Base-by-base conservation (phyloP, 2,329 filamentous ascomycete genomes). In the Pseudopithomyces maydicus region DNA sequence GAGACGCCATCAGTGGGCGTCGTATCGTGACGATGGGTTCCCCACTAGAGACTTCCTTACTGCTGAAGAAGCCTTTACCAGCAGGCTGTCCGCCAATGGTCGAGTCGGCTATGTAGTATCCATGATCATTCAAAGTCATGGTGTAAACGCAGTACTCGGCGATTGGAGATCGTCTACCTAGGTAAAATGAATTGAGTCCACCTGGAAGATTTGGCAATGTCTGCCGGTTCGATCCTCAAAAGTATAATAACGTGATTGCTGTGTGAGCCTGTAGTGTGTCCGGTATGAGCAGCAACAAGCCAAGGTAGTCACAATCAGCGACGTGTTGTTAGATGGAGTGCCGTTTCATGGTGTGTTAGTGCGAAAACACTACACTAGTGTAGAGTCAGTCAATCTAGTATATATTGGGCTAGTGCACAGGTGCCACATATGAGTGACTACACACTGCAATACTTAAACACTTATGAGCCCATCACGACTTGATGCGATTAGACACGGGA, bases 1-100 rank as follows among this genome's bases (percentile, higher is more conserved):
- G 71, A 15, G 84, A 82, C 1, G 80, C 80, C 41, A 85, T 73
- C 46, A 86, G 79, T 1, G 85, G 84, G 17, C 79, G 77, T n/a
- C 76, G 72, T 33, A 85, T 72, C 10, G 74, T 67, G 35, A 85
- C 64, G 32, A 88, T 74, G 39, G 80, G 68, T 33, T 82, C 77
- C 12, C 84, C 84, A 0, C 79, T 66, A 5, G 71, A 63, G 54
- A 86, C 79, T n/a, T 78, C 67, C 22, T 74, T 69, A 6, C 74
- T 78, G 2, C 85, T 81, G 23, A 87, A 87, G 1, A 88, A 73
- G 4, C 85, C 85, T 51, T 39, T 51, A n/a, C 48, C 48, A 17
- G 48, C 48, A 23, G 48, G 10, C n/a, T 51, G 36, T 15, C 48
- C 48, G 33, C 36, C 38, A 29, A 51, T 51, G 10, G n/a, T 51